phyloP scores from a whole-genome alignment of 352 stramenopile species.

The Phytopythium boreale region DNA sequence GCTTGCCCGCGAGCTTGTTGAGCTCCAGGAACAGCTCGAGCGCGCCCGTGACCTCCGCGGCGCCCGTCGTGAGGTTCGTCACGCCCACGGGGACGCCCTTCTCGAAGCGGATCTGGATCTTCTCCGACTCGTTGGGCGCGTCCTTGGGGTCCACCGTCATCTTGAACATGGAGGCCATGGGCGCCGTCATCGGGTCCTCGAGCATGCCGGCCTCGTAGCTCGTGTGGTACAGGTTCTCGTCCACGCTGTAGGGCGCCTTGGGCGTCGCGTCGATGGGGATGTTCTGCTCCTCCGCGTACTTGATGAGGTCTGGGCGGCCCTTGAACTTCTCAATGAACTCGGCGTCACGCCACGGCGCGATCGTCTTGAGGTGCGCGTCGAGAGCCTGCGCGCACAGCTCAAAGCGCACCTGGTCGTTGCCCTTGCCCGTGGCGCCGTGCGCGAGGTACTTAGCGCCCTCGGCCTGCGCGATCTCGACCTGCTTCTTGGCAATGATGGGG shows the following conservation, averaged over 20 bases:
- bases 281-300: conserved; percentile 95
- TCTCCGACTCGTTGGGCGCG: conserved; percentile 88
- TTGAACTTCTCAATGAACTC: conserved; percentile 99
- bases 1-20: conserved; percentile 95
- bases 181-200: conserved; percentile 92
- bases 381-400: conserved; percentile 98
- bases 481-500: conserved; percentile 97
- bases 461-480: conserved; percentile 91
- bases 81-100: conserved; percentile 94
- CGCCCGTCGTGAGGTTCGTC: conserved; percentile 87
- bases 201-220: conserved; percentile 97
- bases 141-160: conserved; percentile 96
- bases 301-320: conserved; percentile 94
- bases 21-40: conserved; percentile 97
- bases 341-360: conserved; percentile 96
- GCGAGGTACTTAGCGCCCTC: conserved; percentile 93
- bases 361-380: conserved; percentile 94
- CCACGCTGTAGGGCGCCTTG: conserved; percentile 97
- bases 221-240: conserved; percentile 99
- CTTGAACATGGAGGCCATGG: conserved; percentile 97
- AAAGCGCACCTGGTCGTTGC: conserved; percentile 99
- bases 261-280: conserved; percentile 97
- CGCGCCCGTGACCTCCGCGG: conserved; percentile 87
- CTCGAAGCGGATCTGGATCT: conserved; percentile 94
- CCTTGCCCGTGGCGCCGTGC: conserved; percentile 98